Percentiles rank a stretch among this genome's conserved stretches.
Conservation (phyloP, 2,329 filamentous ascomycete genomes). For the Orbilia blumenaviensis region DNA sequence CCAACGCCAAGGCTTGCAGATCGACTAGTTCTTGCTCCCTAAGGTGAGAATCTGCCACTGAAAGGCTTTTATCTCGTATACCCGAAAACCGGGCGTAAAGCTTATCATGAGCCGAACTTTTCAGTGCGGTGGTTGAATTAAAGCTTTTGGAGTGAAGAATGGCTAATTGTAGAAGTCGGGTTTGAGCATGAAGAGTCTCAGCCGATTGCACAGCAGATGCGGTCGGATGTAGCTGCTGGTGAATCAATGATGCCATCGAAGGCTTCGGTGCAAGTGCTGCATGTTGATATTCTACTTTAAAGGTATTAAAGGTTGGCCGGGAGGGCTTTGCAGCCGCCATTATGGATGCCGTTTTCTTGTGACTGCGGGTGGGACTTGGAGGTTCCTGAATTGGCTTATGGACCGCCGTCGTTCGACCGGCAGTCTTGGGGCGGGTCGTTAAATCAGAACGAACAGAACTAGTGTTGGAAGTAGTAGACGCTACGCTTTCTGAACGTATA, state of each 20-base stretch:
- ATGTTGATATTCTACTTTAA: slow-evolving; percentile 37
- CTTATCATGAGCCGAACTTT: slow-evolving; percentile 18
- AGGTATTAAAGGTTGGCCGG: slow-evolving; percentile 39
- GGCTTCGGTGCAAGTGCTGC: slow-evolving; percentile 24
- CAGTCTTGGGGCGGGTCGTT: slow-evolving; percentile 32
- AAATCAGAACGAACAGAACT: slow-evolving; percentile 43
- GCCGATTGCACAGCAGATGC: slow-evolving; percentile 17
- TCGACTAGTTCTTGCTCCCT: slow-evolving; percentile 44
- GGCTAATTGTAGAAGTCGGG: slow-evolving; percentile 38
- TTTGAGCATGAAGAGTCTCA: slow-evolving; percentile 38
- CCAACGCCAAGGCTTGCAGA: slow-evolving; percentile 31
- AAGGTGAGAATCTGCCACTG: slow-evolving; percentile 23
- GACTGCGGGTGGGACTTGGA: slow-evolving; percentile 24
- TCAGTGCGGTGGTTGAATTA: slow-evolving; percentile 26
- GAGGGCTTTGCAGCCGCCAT: slow-evolving; percentile 10
- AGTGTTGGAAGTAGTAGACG: slow-evolving; percentile 44
- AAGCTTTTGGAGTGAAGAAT: slow-evolving; percentile 46
- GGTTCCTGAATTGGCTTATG: slow-evolving; percentile 24
- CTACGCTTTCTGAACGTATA: slow-evolving; percentile 48
- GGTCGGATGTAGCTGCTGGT: background rate
- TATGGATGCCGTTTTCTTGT: slow-evolving; percentile 25
- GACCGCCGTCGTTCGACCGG: background rate
- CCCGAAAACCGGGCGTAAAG: slow-evolving; percentile 31
- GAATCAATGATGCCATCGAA: slow-evolving; percentile 28
- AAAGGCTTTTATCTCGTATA: slow-evolving; percentile 23